Evolutionary conservation across 1,284 basidiomycete genomes (phyloP), one percentile per base, ranked within the genome.

Genomic region (Boletus smithii): DNA sequence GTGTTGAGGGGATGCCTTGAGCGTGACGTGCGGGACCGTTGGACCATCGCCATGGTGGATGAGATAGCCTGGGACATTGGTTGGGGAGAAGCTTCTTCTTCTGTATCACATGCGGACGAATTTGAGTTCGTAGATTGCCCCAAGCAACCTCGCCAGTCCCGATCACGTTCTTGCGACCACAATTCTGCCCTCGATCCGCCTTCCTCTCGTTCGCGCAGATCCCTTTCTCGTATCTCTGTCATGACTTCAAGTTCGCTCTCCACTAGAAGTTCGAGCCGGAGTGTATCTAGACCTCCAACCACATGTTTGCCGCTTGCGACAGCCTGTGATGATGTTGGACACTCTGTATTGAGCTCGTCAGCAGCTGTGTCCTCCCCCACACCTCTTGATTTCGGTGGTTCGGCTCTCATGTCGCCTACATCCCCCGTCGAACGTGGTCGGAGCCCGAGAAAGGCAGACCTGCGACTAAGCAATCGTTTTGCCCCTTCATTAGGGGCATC

Each of bases 41-140:
- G 90, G 91, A 81, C 79, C 8, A 82, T 92, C 44, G 73, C 74
- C 2, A 80, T 80, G 69, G 80, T 94, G 17, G 83, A 85, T 52
- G 81, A 86, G 43, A 77, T 83, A 8, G 85, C 85, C 11, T 94
- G 91, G 80, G 80, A 88, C 24, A 77, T 86, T 26, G 90, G 89
- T 3, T 91, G 83, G 83, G 81, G 76, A 27, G 78, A 81, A 50
- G 69, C 42, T 13, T 50, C 59, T 16, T 42, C 73, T 36, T 51
- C 57, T 65, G 46, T 55, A 42, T 42, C 63, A 16, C 56, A 59
- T 42, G 46, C 52, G 40, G 65, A 66, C 46, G 65, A 69, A 46
- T 54, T 50, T 32, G 62, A 67, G 17, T 57, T 61, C 36, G 42
- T 57, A 45, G 44, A 61, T 60, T 62, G 34, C 32, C 46, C 36